Conservation (phyloP, 768 basidiomycete species). For the Tylopilus sp. region DNA sequence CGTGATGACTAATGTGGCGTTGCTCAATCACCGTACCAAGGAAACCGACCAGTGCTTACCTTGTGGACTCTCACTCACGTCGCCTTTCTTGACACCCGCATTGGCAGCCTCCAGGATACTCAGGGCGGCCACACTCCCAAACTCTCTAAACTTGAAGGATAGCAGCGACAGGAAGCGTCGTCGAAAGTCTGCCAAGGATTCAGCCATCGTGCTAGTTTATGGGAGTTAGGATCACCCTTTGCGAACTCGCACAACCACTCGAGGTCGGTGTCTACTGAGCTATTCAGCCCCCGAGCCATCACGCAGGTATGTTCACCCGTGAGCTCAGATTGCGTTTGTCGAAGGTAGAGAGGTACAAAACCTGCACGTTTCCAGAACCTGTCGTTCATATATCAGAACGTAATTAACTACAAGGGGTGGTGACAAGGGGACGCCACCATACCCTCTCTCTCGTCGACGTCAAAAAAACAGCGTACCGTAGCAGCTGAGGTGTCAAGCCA, state of each 20-base stretch:
- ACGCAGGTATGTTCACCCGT: conserved; percentile 97
- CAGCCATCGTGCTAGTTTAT: background rate
- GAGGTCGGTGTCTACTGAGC: conserved; percentile 54
- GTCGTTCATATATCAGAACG: background rate
- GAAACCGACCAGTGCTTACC: conserved; percentile 33
- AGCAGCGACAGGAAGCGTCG: conserved; percentile 84
- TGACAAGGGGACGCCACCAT: background rate
- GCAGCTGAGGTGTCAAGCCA: conserved; percentile 82
- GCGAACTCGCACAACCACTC: conserved; percentile 90
- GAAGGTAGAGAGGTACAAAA: conserved; percentile 87
- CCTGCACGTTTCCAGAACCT: conserved; percentile 96
- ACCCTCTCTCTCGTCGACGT: background rate
- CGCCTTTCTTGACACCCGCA: conserved; percentile 45
- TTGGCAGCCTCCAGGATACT: conserved; percentile 88
- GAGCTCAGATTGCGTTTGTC: conserved; percentile 91
- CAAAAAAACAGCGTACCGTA: conserved; percentile 47
- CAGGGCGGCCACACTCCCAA: conserved; percentile 81
- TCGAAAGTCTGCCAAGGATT: conserved; percentile 72
- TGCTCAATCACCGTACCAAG: background rate
- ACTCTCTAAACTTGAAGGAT: conserved; percentile 94
- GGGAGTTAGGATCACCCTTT: conserved; percentile 47
- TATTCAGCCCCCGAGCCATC: conserved; percentile 87
- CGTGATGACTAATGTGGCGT: conserved; percentile 11
- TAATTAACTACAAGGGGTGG: background rate
- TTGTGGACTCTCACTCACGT: conserved; percentile 34